A percentile compares a stretch with the other conserved stretches of the same genome.
Evolutionary conservation across 2,329 filamentous ascomycete species (phyloP).

Genomic region (Monosporascus sp.): DNA sequence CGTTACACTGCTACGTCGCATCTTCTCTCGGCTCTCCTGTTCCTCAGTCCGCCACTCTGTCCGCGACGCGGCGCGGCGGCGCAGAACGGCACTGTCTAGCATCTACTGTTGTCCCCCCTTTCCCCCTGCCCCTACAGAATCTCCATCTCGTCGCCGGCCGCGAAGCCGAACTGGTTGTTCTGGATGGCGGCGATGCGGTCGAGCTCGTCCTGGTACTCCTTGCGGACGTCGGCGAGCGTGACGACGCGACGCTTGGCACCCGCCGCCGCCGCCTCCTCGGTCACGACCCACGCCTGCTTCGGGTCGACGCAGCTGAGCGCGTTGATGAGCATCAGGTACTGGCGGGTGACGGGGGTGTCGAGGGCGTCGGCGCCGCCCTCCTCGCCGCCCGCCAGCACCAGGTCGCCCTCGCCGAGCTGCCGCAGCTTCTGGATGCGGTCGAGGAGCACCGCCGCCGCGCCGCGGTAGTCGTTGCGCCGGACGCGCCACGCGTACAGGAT

Average conservation of each 20-base stretch:
- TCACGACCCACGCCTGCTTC: conserved; percentile 73
- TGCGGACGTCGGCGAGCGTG: conserved; percentile 79
- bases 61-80: too few relatives aligned
- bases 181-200: conserved; percentile 85
- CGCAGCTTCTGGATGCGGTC: conserved; percentile 61
- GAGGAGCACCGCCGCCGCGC: conserved; percentile 59
- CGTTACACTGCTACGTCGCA: conserved; percentile 3
- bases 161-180: conserved; percentile 82
- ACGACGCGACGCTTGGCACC: conserved; percentile 66
- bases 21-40: too few relatives aligned
- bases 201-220: conserved; percentile 84
- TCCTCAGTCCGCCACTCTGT: too few relatives aligned
- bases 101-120: not conserved
- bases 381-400: conserved; percentile 27
- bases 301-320: conserved; percentile 79
- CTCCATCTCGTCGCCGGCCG: conserved; percentile 51
- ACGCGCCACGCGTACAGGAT: conserved; percentile 91
- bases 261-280: conserved; percentile 30
- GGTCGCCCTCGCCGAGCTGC: conserved; percentile 54
- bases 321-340: conserved; percentile 91
- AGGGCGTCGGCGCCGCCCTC: conserved; percentile 41
- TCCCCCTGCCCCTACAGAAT: conserved; percentile 30
- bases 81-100: not conserved
- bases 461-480: conserved; percentile 78
- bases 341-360: conserved; percentile 63